phyloP scores from a whole-genome alignment of 306 rosid species.

The Vachellia collinsii region DNA sequence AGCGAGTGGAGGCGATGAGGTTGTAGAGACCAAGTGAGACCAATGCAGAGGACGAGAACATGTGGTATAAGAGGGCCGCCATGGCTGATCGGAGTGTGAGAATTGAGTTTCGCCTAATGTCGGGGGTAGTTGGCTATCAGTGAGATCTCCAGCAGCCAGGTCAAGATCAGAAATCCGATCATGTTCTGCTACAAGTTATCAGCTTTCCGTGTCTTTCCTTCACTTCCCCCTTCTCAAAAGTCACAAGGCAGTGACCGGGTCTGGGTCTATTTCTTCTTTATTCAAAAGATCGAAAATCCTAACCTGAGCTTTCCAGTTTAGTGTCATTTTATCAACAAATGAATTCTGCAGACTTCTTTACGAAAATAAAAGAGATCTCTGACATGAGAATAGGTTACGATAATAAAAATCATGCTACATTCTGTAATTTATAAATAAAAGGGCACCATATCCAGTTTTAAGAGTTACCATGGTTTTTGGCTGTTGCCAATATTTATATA shows the following conservation, averaged over 20 bases:
- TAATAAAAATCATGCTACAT: too few relatives aligned
- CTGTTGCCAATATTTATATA: not conserved
- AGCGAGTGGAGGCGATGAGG: conserved; percentile 55
- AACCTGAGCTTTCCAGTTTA: not conserved
- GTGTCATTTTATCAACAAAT: not conserved
- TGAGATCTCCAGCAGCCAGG: not conserved
- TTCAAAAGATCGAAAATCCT: not conserved
- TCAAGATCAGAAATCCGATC: not conserved
- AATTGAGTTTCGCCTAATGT: not conserved
- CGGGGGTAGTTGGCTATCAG: not conserved
- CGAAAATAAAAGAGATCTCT: not conserved
- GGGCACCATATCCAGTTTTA: not conserved
- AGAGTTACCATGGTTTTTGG: not conserved
- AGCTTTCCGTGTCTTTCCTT: not conserved
- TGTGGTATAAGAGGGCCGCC: conserved; percentile 60
- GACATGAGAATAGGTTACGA: not conserved
- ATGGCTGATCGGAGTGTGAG: conserved; percentile 18
- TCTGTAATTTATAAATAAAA: conserved; percentile 7
- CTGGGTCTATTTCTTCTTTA: not conserved
- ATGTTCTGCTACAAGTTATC: not conserved
- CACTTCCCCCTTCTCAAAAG: not conserved
- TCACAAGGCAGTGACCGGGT: not conserved
- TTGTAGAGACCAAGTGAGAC: conserved; percentile 71
- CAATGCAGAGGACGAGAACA: conserved; percentile 59
- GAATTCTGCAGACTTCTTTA: not conserved